phyloP scores from a whole-genome alignment of 257 asterid species.

The Ehretia macrophylla region DNA sequence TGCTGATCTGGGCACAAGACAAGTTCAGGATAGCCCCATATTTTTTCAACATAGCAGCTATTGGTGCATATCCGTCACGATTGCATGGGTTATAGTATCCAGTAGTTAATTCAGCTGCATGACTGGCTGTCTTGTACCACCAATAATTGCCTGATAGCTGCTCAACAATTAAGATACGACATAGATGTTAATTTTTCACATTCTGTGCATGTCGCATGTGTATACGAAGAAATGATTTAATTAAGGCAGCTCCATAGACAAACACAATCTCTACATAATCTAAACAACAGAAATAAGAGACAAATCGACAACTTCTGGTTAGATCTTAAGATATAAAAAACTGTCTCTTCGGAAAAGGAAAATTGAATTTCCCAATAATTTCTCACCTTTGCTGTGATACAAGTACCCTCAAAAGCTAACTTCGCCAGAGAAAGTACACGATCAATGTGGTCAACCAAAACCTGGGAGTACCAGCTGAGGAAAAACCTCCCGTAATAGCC shows the following conservation, averaged over 20 bases:
- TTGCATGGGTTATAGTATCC: conserved; percentile 71
- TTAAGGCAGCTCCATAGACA: no score
- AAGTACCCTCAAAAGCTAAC: conserved; percentile 49
- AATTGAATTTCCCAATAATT: background rate
- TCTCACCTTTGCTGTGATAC: conserved; percentile 28
- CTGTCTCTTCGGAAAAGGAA: background rate
- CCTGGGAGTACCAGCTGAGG: conserved; percentile 70
- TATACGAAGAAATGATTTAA: no score
- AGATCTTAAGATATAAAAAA: background rate
- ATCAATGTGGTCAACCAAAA: conserved; percentile 71
- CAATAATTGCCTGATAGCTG: conserved; percentile 81
- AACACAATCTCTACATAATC: no score
- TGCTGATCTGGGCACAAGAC: background rate
- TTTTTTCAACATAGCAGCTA: background rate
- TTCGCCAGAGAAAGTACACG: conserved; percentile 77
- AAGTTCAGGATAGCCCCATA: background rate
- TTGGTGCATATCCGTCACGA: conserved; percentile 76
- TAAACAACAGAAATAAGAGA: no score
- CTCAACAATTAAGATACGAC: conserved; percentile 1
- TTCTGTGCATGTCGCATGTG: no score
- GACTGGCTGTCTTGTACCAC: conserved; percentile 82
- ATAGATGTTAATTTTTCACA: background rate
- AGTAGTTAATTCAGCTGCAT: conserved; percentile 82
- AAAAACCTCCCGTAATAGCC: conserved; percentile 72
- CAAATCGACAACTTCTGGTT: no score